These are phyloP conservation scores for Boletus rufocinnamomeus DNA, from an alignment of 768 basidiomycete species.

Conservation along the genomic window DNA sequence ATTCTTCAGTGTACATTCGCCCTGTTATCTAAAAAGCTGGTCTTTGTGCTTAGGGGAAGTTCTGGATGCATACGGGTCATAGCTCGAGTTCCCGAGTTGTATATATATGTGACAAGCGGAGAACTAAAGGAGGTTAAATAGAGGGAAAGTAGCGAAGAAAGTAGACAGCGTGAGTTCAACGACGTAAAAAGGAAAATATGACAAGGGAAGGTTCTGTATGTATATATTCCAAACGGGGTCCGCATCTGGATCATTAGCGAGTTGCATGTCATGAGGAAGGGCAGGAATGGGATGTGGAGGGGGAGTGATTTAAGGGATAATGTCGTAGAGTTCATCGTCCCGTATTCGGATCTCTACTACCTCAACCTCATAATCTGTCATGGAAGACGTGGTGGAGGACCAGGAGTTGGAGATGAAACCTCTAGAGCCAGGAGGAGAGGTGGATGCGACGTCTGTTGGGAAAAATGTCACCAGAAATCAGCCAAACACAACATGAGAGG, in stretches of 20 bases:
- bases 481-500: conserved; percentile 14
- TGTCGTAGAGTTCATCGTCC: conserved; percentile 74
- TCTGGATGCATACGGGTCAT: conserved; percentile 13
- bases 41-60: background rate
- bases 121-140: background rate
- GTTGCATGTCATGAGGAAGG: conserved; percentile 6
- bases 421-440: conserved; percentile 71
- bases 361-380: conserved; percentile 81
- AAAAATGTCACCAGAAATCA: background rate
- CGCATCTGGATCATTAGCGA: conserved; percentile 16
- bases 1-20: conserved; percentile 13
- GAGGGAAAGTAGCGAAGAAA: background rate
- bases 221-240: conserved; percentile 19
- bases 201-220: conserved; percentile 8
- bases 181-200: conserved; percentile 1
- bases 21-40: conserved; percentile 13
- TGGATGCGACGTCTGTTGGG: conserved; percentile 72
- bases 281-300: background rate
- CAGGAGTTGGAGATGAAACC: conserved; percentile 69
- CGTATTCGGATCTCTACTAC: conserved; percentile 85
- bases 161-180: conserved; percentile 16
- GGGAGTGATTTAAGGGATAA: conserved; percentile 54
- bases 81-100: conserved; percentile 4
- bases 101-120: background rate
- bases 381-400: conserved; percentile 63